Conservation (phyloP, 2,329 filamentous ascomycete species). For the Emergomyces pasteurianus region DNA sequence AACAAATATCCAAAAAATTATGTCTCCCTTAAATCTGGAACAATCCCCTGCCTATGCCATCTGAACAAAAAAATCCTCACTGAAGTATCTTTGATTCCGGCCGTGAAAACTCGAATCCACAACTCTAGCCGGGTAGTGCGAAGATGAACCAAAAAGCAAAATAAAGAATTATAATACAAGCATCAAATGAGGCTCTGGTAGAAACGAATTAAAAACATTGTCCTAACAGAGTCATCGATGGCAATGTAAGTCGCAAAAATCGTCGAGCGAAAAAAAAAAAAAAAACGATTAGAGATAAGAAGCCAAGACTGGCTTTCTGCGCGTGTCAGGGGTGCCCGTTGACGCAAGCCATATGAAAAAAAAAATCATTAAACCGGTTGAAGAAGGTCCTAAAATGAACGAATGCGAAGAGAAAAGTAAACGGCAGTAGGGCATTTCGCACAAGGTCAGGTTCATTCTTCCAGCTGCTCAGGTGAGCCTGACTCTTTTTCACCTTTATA, state of each 20-base stretch:
- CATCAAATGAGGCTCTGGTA: background rate
- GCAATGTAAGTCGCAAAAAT: background rate
- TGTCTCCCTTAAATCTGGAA: slow-evolving; percentile 2
- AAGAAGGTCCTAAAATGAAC: background rate
- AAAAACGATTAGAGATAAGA: background rate
- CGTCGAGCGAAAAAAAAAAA: background rate
- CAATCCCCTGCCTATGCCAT: background rate
- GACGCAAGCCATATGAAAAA: background rate
- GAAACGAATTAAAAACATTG: background rate
- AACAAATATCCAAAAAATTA: slow-evolving; percentile 7
- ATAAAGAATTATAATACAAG: background rate
- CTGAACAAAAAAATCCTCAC: background rate
- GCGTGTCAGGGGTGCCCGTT: background rate
- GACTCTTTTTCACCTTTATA: slow-evolving; percentile 56
- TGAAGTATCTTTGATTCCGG: background rate
- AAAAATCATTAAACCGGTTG: background rate
- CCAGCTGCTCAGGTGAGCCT: slow-evolving; percentile 30
- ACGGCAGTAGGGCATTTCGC: slow-evolving; percentile 1
- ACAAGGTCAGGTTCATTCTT: slow-evolving; percentile 20
- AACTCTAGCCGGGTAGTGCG: background rate
- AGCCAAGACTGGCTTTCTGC: background rate
- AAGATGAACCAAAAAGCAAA: background rate
- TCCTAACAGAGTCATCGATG: background rate
- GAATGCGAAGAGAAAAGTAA: slow-evolving; percentile 5
- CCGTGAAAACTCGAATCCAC: background rate